Conservation (phyloP, 805 yeast species). For the Yarrowia alimentaria region DNA sequence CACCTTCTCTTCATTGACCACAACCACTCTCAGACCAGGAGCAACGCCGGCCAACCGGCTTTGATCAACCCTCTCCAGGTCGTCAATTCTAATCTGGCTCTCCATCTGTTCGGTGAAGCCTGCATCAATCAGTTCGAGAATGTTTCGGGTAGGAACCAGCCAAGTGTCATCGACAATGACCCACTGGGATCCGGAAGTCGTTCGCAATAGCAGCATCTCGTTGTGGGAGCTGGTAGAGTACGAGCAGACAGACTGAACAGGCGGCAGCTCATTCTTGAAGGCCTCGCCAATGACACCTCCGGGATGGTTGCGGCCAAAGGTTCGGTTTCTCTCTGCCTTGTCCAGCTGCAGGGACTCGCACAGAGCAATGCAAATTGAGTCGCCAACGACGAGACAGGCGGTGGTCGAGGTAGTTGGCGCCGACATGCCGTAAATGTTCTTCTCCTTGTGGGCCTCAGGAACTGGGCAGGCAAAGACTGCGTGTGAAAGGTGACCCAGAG, state of each 20-base stretch:
- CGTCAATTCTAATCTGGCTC: constrained; percentile 13
- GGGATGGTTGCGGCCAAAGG: constrained; percentile 76
- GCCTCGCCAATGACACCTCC: constrained; percentile 84
- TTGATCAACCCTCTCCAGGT: constrained; percentile 14
- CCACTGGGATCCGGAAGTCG: constrained; percentile 21
- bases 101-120: constrained; percentile 23
- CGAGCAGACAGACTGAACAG: constrained; percentile 14
- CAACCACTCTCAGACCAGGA: constrained; percentile 13
- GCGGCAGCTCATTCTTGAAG: constrained; percentile 35
- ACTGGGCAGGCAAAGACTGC: constrained; percentile 62
- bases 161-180: constrained; percentile 18
- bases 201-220: constrained; percentile 23
- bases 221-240: constrained; percentile 19
- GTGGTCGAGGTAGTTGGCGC: constrained; percentile 90
- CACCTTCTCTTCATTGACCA: constrained; percentile 13
- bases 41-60: constrained; percentile 16
- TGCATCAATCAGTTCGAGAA: constrained; percentile 18
- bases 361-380: constrained; percentile 72
- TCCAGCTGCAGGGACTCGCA: constrained; percentile 65
- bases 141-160: constrained; percentile 25
- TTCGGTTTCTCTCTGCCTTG: constrained; percentile 49
- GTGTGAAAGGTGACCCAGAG: constrained; percentile 52
- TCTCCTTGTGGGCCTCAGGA: constrained; percentile 57
- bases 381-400: constrained; percentile 69
- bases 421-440: constrained; percentile 68